These are phyloP conservation scores for Solanum peruvianum DNA, from an alignment of 257 asterid species.

Conservation along the genomic window DNA sequence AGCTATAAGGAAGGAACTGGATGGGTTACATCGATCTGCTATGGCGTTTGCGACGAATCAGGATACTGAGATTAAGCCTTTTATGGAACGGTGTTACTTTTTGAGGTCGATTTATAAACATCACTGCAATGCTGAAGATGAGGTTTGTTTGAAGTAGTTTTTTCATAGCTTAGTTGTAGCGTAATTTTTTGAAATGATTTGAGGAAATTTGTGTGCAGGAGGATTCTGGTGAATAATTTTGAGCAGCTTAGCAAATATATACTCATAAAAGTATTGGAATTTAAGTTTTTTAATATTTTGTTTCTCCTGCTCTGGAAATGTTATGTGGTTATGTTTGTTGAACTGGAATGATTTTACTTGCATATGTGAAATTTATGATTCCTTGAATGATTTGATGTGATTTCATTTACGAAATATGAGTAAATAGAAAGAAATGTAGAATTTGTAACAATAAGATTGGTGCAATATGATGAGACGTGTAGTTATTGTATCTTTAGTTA, in stretches of 20 bases:
- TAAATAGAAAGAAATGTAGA: background rate
- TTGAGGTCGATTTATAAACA: conserved; percentile 72
- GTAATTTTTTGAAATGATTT: background rate
- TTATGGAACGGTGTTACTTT: conserved; percentile 53
- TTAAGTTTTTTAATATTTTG: background rate
- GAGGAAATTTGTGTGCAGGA: background rate
- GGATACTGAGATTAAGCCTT: conserved; percentile 51
- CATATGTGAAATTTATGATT: background rate
- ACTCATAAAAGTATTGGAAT: background rate
- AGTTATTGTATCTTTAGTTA: background rate
- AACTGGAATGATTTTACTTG: background rate
- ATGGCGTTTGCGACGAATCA: conserved; percentile 47
- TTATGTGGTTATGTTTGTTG: background rate
- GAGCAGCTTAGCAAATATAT: background rate
- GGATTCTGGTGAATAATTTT: background rate
- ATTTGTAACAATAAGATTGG: background rate
- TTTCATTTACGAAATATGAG: background rate
- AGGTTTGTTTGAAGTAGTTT: conserved; percentile 20
- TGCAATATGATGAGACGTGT: background rate
- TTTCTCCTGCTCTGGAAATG: background rate
- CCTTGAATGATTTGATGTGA: background rate
- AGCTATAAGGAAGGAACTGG: conserved; percentile 76
- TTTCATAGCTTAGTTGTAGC: background rate
- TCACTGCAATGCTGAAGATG: conserved; percentile 95
- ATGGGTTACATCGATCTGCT: conserved; percentile 58